Base-by-base conservation (phyloP, 495 filamentous ascomycete genomes). In the Melanomma pulvis-pyrius region DNA sequence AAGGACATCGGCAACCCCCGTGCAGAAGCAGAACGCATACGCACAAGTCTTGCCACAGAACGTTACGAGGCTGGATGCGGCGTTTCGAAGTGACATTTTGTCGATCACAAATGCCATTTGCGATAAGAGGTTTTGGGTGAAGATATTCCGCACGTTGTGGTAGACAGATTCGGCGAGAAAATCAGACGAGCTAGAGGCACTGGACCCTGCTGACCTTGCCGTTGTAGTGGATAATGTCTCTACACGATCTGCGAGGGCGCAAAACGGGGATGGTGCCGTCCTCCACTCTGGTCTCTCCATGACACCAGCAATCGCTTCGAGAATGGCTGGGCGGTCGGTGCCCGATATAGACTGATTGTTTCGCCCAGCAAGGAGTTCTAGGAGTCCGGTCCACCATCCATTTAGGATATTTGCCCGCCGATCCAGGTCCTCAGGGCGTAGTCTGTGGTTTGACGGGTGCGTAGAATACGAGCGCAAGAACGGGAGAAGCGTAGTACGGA, bases 271-370 rank as follows among this genome's bases (percentile, higher is more conserved):
- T 34, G 86, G 85, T 8, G 90, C 81, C 25, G 88, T 78, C 48
- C 91, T 85, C 94, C 94, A 98, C 81, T 98, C 94, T 0, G 91
- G 89, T 46, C 94, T 86, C 73, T 87, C 90, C 93, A 98, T 96
- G 62, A 98, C 87, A 26, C 87, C 88, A 39, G 88, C 83, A 46
- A 92, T 83, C 19, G 88, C 90, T 71, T 97, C 94, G 24, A 97
- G 82, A 51, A 96, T 86, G 0, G 86, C 84, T 1, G 93, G 93
- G 54, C 93, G 80, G 78, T 96, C 87, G 47, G 89, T 88, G 21
- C 88, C 87, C 50, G 91, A 85, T 41, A 96, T 85, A 7, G 86
- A 86, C 70, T 88, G 83, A 64, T 88, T 87, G 68, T 90, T 80
- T 65, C 82, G 86, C 68, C 88, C 88, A 71, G 92, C 87, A 47